These are phyloP conservation scores for Meira nashicola DNA, from an alignment of 1,284 basidiomycete genomes.

Conservation along the genomic window DNA sequence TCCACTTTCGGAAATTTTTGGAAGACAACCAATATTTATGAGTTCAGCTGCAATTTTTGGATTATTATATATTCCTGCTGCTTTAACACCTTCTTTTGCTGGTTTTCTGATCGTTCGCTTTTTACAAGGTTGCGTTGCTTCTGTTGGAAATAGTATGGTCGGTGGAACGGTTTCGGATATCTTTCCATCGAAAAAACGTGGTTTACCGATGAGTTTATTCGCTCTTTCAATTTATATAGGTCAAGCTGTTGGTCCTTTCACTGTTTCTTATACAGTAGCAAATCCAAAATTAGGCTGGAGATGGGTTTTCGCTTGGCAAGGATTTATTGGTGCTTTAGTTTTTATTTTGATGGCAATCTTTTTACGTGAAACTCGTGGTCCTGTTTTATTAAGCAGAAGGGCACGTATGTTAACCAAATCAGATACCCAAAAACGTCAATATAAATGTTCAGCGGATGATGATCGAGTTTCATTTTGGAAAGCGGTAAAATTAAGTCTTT, in stretches of 20 bases:
- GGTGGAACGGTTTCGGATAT: constrained; percentile 46
- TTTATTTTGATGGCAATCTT: constrained; percentile 37
- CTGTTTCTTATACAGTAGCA: constrained; percentile 27
- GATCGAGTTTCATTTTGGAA: constrained; percentile 35
- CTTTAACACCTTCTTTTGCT: constrained; percentile 39
- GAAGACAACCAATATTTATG: constrained; percentile 32
- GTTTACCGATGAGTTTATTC: constrained; percentile 55
- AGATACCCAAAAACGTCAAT: constrained; percentile 48
- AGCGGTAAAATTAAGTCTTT: constrained; percentile 48
- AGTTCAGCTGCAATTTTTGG: constrained; percentile 26
- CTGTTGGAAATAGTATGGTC: constrained; percentile 49
- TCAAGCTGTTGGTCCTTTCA: constrained; percentile 39
- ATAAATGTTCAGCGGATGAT: constrained; percentile 53
- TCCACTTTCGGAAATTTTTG: constrained; percentile 31
- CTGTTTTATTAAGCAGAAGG: constrained; percentile 55
- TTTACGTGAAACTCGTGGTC: constrained; percentile 48
- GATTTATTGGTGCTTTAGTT: constrained; percentile 10
- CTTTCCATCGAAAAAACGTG: constrained; percentile 52
- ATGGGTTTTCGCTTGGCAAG: constrained; percentile 25
- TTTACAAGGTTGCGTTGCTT: constrained; percentile 49
- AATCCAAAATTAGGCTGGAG: constrained; percentile 26
- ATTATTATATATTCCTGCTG: constrained; percentile 41
- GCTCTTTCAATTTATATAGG: constrained; percentile 52
- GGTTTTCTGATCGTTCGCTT: constrained; percentile 49
- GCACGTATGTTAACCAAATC: constrained; percentile 50